Base-by-base conservation (phyloP, 495 filamentous ascomycete species). In the Podospora pseudocomata region DNA sequence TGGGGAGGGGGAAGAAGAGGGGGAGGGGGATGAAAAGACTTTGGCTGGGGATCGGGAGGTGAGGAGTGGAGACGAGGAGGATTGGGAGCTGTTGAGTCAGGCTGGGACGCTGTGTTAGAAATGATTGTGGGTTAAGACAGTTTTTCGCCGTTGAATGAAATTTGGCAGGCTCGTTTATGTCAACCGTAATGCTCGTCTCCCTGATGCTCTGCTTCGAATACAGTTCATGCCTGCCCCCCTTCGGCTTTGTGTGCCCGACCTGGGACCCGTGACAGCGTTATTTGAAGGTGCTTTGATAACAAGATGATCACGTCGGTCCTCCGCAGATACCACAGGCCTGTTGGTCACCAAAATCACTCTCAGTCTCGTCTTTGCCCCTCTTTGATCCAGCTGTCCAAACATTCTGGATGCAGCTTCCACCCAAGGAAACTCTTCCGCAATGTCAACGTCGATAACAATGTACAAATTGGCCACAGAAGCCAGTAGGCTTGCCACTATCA, bases 1-100 rank as follows among this genome's bases (percentile, higher is more conserved):
- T 20, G 56, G 34, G 54, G 44, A 23, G 28, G 63, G 4, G 11
- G 20, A 28, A 44, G 67, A 20, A 13, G 49, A 23, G 18, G 63
- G 34, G 26, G 34, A 60, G 2, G 28, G 5, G n/a, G 68, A 63
- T 64, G 68, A 19, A 2, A 55, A 67, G 60, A 60, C 64, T 28
- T 23, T 63, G 54, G 64, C 3, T 58, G 64, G 49, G 4, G 63
- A 65, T 2, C n/a, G 3, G 9, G 54, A 62, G 60, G 23, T 30
- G 23, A 1, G 7, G 23, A 18, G 26, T 2, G 60, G 30, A 5
- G 60, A 30, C 15, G 65, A 66, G 18, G 54, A 67, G 1, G 54
- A 60, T 7, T 64, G 65, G 60, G 68, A 70, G 18, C 26, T 66
- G 18, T 4, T 66, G 27, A 63, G 57, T 20, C 20, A 66, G 44